These are phyloP conservation scores for Calonectria pauciramosa DNA, from an alignment of 2,329 filamentous ascomycete species.

Conservation along the genomic window DNA sequence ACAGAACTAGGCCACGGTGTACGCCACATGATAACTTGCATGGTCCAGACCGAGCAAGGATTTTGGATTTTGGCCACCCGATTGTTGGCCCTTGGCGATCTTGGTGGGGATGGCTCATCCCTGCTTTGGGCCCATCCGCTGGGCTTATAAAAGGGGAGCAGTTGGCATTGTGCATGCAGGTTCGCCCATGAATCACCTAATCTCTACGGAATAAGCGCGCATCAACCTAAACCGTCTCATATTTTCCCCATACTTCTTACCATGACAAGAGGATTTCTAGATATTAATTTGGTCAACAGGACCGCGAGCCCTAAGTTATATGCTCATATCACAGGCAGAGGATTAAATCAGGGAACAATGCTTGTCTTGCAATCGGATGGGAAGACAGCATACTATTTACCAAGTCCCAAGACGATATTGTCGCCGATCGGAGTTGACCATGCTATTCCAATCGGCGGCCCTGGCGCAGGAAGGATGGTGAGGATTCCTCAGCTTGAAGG, in stretches of 20 bases:
- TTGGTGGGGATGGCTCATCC: background rate
- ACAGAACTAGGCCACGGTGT: background rate
- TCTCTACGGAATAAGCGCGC: background rate
- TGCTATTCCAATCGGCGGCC: slow-evolving; percentile 73
- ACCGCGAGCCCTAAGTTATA: slow-evolving; percentile 70
- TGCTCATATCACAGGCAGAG: slow-evolving; percentile 77
- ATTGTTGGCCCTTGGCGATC: background rate
- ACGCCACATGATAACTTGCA: too few relatives aligned
- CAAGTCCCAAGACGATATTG: slow-evolving; percentile 65
- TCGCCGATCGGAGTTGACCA: slow-evolving; percentile 68
- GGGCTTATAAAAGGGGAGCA: background rate
- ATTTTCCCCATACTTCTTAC: background rate
- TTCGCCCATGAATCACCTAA: background rate
- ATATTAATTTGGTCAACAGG: slow-evolving; percentile 75
- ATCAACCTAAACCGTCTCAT: background rate
- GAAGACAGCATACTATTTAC: slow-evolving; percentile 73
- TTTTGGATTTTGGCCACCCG: background rate
- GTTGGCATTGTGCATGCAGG: background rate
- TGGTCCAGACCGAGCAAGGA: background rate
- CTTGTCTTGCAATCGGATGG: slow-evolving; percentile 67
- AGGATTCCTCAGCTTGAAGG: slow-evolving; percentile 79
- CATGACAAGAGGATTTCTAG: slow-evolving; percentile 54
- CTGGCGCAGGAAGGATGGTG: slow-evolving; percentile 71
- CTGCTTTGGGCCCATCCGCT: background rate
- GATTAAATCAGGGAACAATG: slow-evolving; percentile 59